Percentiles rank a stretch among this genome's conserved stretches.
Conservation (phyloP, 371 early-diverging fungal species). For the Apophysomyces variabilis region DNA sequence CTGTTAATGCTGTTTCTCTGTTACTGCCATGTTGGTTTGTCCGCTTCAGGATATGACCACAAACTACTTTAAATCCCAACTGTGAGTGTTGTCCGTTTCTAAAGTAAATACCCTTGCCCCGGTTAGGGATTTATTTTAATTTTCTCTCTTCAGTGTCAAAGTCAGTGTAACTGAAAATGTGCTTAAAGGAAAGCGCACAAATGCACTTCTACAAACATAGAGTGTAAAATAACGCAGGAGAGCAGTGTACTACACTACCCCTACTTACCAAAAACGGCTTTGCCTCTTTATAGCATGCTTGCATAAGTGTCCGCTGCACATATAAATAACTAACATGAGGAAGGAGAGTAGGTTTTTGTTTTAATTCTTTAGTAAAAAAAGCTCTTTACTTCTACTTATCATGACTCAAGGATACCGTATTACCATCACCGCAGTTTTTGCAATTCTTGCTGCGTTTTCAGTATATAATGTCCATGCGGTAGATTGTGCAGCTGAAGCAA, state of each 20-base stretch:
- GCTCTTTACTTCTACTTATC: background rate
- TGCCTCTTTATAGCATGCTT: background rate
- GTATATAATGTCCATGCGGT: background rate
- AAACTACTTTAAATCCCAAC: too few species aligned
- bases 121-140: too few species aligned
- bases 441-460: background rate
- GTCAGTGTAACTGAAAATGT: too few species aligned
- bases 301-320: background rate
- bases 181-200: too few species aligned
- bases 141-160: too few species aligned
- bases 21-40: too few species aligned
- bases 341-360: background rate
- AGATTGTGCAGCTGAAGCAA: constrained; percentile 38
- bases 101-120: too few species aligned
- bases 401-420: background rate
- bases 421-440: background rate
- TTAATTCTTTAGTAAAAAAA: background rate
- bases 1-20: too few species aligned
- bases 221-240: background rate
- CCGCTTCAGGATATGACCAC: too few species aligned
- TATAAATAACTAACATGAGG: background rate
- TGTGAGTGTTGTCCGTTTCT: too few species aligned
- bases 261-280: background rate
- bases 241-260: background rate
- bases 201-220: background rate